A percentile compares a stretch with the other conserved stretches of the same genome.
These are phyloP conservation scores for Aspergillus nomiae DNA, from an alignment of 2,329 filamentous ascomycete species.

Conservation along the genomic window DNA sequence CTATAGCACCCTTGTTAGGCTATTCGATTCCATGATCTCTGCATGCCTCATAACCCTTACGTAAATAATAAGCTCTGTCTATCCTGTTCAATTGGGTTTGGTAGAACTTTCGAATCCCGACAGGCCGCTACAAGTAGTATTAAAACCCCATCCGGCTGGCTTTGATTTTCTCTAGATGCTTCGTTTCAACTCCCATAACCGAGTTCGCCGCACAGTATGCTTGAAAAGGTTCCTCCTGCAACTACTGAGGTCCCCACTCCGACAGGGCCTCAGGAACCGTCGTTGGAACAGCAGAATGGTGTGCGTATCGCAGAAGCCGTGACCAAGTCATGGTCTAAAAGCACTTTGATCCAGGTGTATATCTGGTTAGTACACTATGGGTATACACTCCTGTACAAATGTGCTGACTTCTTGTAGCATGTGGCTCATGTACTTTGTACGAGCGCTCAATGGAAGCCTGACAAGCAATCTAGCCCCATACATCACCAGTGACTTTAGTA, in stretches of 20 bases:
- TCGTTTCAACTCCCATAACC: neutral
- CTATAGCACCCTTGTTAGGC: neutral
- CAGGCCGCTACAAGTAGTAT: neutral
- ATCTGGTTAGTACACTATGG: neutral
- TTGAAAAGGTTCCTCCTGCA: neutral
- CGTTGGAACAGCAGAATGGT: neutral
- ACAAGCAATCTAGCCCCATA: conserved; percentile 1
- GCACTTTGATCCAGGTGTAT: neutral
- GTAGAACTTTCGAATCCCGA: neutral
- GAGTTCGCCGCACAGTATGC: neutral
- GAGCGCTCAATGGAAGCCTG: neutral
- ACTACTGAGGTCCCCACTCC: neutral
- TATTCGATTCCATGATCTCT: neutral
- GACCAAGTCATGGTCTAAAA: conserved; percentile 2
- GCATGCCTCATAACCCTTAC: neutral
- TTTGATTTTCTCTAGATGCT: neutral
- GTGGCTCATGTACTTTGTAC: conserved; percentile 7
- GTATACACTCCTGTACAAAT: neutral
- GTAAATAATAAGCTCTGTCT: neutral
- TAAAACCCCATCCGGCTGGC: neutral
- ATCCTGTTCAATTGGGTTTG: neutral
- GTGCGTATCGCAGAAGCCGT: conserved; percentile 5
- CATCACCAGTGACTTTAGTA: conserved; percentile 51
- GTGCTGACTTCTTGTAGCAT: neutral
- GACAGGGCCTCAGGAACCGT: neutral